Evolutionary conservation across 805 yeast species (phyloP).

Genomic region (Schwanniomyces vanrijiae): DNA sequence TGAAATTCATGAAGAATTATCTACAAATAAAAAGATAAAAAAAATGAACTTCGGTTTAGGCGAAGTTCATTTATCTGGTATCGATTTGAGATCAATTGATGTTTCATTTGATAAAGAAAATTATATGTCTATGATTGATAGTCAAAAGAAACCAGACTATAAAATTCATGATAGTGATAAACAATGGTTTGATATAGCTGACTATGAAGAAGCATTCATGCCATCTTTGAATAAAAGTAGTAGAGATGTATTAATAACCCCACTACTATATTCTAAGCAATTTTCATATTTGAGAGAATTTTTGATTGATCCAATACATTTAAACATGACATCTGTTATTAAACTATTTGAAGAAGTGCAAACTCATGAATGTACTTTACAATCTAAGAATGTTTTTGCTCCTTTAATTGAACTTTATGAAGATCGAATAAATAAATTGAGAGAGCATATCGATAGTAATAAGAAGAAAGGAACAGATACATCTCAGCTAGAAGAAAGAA

Average conservation of each 20-base stretch:
- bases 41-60: slow-evolving; percentile 66
- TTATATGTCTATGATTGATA: slow-evolving; percentile 11
- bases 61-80: slow-evolving; percentile 52
- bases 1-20: slow-evolving; percentile 43
- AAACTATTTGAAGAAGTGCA: slow-evolving; percentile 23
- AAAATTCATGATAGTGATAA: slow-evolving; percentile 53
- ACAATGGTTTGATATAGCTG: slow-evolving; percentile 63
- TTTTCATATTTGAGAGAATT: slow-evolving; percentile 67
- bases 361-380: slow-evolving; percentile 30
- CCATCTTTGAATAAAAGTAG: slow-evolving; percentile 34
- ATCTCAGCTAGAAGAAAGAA: slow-evolving; percentile 14
- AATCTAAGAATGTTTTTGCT: slow-evolving; percentile 23
- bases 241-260: slow-evolving; percentile 51
- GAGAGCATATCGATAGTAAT: slow-evolving; percentile 13
- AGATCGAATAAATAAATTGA: slow-evolving; percentile 27
- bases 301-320: slow-evolving; percentile 26
- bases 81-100: slow-evolving; percentile 61
- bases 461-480: slow-evolving; percentile 6
- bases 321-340: slow-evolving; percentile 4
- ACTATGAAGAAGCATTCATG: slow-evolving; percentile 57
- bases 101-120: slow-evolving; percentile 42
- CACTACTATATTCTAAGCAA: slow-evolving; percentile 66
- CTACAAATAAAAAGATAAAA: slow-evolving; percentile 47
- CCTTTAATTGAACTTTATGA: slow-evolving; percentile 26
- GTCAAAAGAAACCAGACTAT: slow-evolving; percentile 14